These are phyloP conservation scores for Pyropia yezoensis DNA, from an alignment of 23 red algal genomes.

Conservation along the genomic window DNA sequence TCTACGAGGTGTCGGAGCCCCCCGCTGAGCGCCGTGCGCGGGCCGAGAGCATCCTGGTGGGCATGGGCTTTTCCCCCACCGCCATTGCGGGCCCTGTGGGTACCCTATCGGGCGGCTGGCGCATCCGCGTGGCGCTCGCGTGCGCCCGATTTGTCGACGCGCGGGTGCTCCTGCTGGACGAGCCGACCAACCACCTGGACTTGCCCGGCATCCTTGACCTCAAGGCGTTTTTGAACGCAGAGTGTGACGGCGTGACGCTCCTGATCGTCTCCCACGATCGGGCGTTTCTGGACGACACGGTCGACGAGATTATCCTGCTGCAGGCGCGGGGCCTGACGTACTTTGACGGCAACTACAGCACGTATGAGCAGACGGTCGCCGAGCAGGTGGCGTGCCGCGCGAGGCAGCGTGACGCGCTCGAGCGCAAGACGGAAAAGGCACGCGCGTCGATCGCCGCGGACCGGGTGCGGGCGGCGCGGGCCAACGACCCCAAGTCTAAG, in stretches of 20 bases:
- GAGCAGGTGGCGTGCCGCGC: constrained; percentile 10
- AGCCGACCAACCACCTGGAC: constrained; percentile 89
- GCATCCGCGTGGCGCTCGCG: constrained; percentile 85
- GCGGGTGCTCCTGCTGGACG: constrained; percentile 81
- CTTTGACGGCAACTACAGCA: constrained; percentile 47
- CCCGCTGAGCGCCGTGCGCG: constrained; percentile 5
- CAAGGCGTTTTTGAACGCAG: constrained; percentile 7
- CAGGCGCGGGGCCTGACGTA: constrained; percentile 20
- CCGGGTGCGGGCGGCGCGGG: not conserved
- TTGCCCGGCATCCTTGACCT: constrained; percentile 19
- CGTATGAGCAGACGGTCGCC: constrained; percentile 12
- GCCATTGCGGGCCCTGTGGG: constrained; percentile 8
- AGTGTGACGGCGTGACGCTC: constrained; percentile 13
- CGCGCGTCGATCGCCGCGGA: not conserved
- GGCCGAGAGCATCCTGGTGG: constrained; percentile 12
- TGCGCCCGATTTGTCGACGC: constrained; percentile 80
- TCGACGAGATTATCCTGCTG: constrained; percentile 30
- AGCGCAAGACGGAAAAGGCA: not conserved
- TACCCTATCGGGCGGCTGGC: constrained; percentile 69
- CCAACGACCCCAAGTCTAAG: not conserved
- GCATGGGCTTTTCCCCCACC: constrained; percentile 17
- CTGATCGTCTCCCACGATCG: constrained; percentile 46
- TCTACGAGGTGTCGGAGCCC: constrained; percentile 17
- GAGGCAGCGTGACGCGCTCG: constrained; percentile 20
- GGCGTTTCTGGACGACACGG: constrained; percentile 13